Conservation (phyloP, 2,329 filamentous ascomycete species). For the Ophiosphaerella herpotricha region DNA sequence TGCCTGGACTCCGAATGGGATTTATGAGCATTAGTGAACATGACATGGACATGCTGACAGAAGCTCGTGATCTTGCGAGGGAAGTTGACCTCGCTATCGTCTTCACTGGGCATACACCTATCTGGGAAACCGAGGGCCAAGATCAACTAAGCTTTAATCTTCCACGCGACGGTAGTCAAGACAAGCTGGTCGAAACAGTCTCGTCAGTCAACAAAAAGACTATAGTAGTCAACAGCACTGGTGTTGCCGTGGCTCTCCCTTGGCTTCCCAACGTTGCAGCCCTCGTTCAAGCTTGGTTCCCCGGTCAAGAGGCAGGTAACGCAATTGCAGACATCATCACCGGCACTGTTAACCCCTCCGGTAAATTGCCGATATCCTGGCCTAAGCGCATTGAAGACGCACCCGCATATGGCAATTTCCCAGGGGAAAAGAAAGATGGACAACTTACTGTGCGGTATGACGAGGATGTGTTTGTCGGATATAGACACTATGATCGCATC, state of each 20-base stretch:
- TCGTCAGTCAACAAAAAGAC: constrained; percentile 70
- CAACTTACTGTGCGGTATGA: constrained; percentile 66
- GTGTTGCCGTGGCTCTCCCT: constrained; percentile 72
- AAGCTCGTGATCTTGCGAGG: constrained; percentile 32
- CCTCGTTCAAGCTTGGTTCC: constrained; percentile 50
- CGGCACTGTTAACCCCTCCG: constrained; percentile 46
- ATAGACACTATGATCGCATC: constrained; percentile 65
- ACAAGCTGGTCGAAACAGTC: constrained; percentile 69
- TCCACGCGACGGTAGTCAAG: constrained; percentile 59
- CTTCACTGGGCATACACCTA: constrained; percentile 42
- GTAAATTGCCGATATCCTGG: constrained; percentile 47
- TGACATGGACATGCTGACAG: constrained; percentile 30
- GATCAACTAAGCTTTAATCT: constrained; percentile 63
- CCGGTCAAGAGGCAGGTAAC: constrained; percentile 50
- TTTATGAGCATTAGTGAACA: constrained; percentile 40
- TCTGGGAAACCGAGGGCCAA: constrained; percentile 60
- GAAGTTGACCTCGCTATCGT: constrained; percentile 37
- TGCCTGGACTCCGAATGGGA: constrained; percentile 41
- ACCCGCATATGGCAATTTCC: constrained; percentile 46
- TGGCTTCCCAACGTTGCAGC: constrained; percentile 60
- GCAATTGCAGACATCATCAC: constrained; percentile 49
- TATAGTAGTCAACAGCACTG: constrained; percentile 76
- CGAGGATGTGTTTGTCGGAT: constrained; percentile 60
- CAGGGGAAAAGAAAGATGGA: constrained; percentile 47
- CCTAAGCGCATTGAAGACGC: constrained; percentile 42